Conservation (phyloP, 2,329 filamentous ascomycete species). For the Metarhizium guizhouense region DNA sequence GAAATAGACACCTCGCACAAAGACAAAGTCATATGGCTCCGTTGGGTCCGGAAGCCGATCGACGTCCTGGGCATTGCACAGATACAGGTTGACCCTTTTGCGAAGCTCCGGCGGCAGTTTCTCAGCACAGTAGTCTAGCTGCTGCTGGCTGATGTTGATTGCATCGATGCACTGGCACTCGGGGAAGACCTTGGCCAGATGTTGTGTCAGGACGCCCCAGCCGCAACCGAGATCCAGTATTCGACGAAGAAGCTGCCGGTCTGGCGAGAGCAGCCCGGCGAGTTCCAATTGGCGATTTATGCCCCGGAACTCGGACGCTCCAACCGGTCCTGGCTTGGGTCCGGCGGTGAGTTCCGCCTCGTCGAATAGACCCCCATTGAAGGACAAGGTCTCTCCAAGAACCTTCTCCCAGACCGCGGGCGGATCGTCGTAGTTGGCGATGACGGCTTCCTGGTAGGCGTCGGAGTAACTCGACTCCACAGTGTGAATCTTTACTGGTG, state of each 20-base stretch:
- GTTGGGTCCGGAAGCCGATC: neutral
- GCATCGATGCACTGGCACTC: conserved; percentile 6
- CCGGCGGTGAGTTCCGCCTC: conserved; percentile 1
- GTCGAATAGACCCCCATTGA: neutral
- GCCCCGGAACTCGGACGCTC: conserved; percentile 1
- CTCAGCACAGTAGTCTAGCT: conserved; percentile 2
- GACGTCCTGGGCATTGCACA: conserved; percentile 1
- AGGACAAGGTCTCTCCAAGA: conserved; percentile 1
- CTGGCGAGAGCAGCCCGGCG: conserved; percentile 1
- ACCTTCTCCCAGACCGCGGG: conserved; percentile 4
- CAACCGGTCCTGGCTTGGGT: conserved; percentile 1
- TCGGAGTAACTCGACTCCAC: neutral
- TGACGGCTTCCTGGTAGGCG: conserved; percentile 3
- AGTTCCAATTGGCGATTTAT: conserved; percentile 4
- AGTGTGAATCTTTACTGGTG: neutral
- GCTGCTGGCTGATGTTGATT: conserved; percentile 4
- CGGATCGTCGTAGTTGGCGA: conserved; percentile 3
- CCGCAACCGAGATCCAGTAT: conserved; percentile 5
- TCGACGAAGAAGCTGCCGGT: neutral
- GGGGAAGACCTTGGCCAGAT: conserved; percentile 1
- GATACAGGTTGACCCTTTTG: neutral
- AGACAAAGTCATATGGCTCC: neutral
- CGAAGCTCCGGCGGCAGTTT: neutral
- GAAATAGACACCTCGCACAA: conserved; percentile 1
- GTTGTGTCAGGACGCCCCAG: conserved; percentile 3